Conservation (phyloP, 148 eudicot species). For the Vaccinium corymbosum region DNA sequence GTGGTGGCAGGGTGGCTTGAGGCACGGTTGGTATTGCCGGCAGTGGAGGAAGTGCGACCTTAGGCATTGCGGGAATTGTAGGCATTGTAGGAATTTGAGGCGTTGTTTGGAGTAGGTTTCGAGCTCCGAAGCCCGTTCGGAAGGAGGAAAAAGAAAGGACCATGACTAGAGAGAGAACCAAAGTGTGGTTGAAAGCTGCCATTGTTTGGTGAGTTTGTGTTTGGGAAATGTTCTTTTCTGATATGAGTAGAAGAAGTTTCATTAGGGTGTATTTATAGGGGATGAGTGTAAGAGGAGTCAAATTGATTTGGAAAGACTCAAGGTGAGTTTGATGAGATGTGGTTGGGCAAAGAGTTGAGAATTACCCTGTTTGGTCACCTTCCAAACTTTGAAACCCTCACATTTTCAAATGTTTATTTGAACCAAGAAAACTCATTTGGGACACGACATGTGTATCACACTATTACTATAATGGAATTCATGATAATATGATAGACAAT, state of each 20-base stretch:
- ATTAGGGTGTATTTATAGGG: too few species aligned
- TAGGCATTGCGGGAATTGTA: not conserved
- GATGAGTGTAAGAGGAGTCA: not conserved
- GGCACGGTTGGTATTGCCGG: not conserved
- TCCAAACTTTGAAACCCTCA: not conserved
- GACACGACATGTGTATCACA: not conserved
- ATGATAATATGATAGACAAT: too few species aligned
- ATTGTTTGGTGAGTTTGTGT: not conserved
- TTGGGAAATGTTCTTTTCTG: too few species aligned
- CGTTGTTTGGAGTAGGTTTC: slow-evolving; percentile 13
- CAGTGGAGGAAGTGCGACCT: too few species aligned
- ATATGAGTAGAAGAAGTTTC: not conserved
- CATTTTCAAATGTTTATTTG: not conserved
- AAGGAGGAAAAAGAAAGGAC: not conserved
- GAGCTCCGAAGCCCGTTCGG: slow-evolving; percentile 6
- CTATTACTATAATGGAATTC: too few species aligned
- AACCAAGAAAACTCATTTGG: not conserved
- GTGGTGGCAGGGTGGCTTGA: slow-evolving; percentile 13
- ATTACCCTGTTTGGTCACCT: slow-evolving; percentile 1
- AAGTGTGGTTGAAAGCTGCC: not conserved
- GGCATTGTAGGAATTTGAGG: not conserved
- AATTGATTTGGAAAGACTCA: not conserved
- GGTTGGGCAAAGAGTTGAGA: not conserved
- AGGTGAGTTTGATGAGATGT: not conserved
- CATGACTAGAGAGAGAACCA: slow-evolving; percentile 2